Evolutionary conservation across 805 yeast species (phyloP).

Genomic region (Metschnikowia peoriensis): DNA sequence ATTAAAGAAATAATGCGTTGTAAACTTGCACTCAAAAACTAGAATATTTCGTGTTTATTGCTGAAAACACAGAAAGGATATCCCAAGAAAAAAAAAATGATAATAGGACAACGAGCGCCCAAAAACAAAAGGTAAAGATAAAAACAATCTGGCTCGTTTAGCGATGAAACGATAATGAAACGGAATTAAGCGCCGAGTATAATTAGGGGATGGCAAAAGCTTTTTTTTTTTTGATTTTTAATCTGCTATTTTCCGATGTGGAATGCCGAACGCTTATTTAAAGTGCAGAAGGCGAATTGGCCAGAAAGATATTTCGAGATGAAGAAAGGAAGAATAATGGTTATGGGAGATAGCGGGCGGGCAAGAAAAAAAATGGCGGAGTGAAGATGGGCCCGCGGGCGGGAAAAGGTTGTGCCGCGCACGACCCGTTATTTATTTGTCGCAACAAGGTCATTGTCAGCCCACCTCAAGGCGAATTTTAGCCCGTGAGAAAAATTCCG

Average conservation of each 20-base stretch:
- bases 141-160: neutral
- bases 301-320: neutral
- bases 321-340: neutral
- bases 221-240: too few relatives aligned
- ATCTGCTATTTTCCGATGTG: neutral
- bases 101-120: conserved; percentile 7
- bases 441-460: neutral
- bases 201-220: neutral
- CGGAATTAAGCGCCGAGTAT: neutral
- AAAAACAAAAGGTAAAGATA: neutral
- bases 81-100: neutral
- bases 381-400: conserved; percentile 4
- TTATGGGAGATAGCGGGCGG: conserved; percentile 1
- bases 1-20: neutral
- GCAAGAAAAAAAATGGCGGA: conserved; percentile 6
- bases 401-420: neutral
- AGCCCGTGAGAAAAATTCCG: neutral
- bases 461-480: neutral
- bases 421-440: neutral
- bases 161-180: neutral
- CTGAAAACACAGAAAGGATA: neutral
- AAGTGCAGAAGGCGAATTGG: neutral
- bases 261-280: neutral
- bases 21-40: neutral
- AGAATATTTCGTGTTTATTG: neutral